Percentiles rank a stretch among this genome's conserved stretches.
Evolutionary conservation across 2,329 filamentous ascomycete species (phyloP).

Genomic region (Diaporthe ilicicola): DNA sequence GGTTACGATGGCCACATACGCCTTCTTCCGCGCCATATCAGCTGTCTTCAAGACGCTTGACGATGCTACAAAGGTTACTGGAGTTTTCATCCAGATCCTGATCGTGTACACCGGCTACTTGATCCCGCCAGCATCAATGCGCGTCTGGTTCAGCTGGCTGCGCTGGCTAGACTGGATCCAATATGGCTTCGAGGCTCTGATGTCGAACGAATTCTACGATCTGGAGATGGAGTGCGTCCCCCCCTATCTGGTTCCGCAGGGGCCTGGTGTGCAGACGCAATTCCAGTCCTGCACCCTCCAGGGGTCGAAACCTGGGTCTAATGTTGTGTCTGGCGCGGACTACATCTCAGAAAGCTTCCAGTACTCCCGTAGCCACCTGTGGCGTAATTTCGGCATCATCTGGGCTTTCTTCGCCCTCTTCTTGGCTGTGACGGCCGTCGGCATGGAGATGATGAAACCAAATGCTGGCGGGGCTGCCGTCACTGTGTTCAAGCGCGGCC

Average conservation of each 20-base stretch:
- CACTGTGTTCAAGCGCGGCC: conserved; percentile 65
- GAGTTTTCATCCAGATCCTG: conserved; percentile 48
- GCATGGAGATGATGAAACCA: conserved; percentile 62
- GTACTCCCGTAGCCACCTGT: conserved; percentile 53
- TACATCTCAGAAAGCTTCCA: conserved; percentile 66
- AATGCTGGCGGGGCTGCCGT: conserved; percentile 35
- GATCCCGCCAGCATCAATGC: conserved; percentile 69
- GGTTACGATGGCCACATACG: conserved; percentile 52
- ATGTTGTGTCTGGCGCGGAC: conserved; percentile 62
- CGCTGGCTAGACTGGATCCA: conserved; percentile 74
- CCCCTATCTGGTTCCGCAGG: conserved; percentile 59
- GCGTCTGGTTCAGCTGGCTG: conserved; percentile 70
- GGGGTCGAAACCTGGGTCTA: conserved; percentile 60
- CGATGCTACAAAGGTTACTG: conserved; percentile 65
- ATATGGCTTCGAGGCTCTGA: conserved; percentile 73
- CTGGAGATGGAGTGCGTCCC: conserved; percentile 61
- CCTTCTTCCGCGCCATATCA: conserved; percentile 59
- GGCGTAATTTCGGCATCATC: conserved; percentile 69
- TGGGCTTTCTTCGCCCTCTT: conserved; percentile 71
- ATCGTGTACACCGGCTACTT: conserved; percentile 72
- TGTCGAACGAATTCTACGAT: conserved; percentile 74
- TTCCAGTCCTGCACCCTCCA: conserved; percentile 33
- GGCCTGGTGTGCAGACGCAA: conserved; percentile 43
- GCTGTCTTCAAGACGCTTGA: conserved; percentile 66
- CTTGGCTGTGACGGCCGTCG: conserved; percentile 66